Conservation (phyloP, 1,284 basidiomycete species). For the Ceratobasidium sp. region DNA sequence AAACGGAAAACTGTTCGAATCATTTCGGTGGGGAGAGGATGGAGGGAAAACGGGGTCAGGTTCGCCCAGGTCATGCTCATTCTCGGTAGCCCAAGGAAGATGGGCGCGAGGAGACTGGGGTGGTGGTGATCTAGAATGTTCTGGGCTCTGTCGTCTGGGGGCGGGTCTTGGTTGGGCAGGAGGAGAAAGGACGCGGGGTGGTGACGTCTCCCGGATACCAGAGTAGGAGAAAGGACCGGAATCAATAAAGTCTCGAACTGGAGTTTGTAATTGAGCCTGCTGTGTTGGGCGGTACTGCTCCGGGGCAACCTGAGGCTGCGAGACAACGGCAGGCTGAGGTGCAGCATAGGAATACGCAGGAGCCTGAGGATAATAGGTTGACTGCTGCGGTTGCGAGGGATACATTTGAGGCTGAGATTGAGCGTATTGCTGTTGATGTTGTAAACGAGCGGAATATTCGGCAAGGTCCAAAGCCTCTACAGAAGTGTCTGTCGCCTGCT, state of each 20-base stretch:
- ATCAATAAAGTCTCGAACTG: conserved; percentile 35
- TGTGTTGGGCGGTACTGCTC: conserved; percentile 9
- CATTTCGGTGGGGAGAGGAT: conserved; percentile 12
- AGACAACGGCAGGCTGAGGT: conserved; percentile 4
- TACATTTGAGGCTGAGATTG: conserved; percentile 29
- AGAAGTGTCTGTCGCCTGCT: conserved; percentile 39
- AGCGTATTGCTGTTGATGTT: conserved; percentile 25
- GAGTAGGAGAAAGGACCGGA: conserved; percentile 35
- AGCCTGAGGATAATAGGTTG: conserved; percentile 10
- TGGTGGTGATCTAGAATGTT: conserved; percentile 2
- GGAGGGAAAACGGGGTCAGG: conserved; percentile 39
- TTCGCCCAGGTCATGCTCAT: conserved; percentile 31
- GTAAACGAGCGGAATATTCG: conserved; percentile 12
- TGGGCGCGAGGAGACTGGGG: conserved; percentile 17
- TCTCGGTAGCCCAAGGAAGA: conserved; percentile 38
- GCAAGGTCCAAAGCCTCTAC: conserved; percentile 39
- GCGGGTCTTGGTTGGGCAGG: conserved; percentile 17
- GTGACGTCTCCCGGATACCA: conserved; percentile 29
- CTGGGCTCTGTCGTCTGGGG: conserved; percentile 4
- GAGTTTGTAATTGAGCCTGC: background rate
- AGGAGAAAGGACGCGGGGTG: conserved; percentile 19
- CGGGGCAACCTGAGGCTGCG: conserved; percentile 8
- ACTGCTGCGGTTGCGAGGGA: conserved; percentile 2
- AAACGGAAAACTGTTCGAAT: conserved; percentile 34
- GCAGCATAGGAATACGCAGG: background rate